Base-by-base conservation (phyloP, 225 moss, liverwort and hornwort genomes). In the Bryoerythrophyllum caledonicum region DNA sequence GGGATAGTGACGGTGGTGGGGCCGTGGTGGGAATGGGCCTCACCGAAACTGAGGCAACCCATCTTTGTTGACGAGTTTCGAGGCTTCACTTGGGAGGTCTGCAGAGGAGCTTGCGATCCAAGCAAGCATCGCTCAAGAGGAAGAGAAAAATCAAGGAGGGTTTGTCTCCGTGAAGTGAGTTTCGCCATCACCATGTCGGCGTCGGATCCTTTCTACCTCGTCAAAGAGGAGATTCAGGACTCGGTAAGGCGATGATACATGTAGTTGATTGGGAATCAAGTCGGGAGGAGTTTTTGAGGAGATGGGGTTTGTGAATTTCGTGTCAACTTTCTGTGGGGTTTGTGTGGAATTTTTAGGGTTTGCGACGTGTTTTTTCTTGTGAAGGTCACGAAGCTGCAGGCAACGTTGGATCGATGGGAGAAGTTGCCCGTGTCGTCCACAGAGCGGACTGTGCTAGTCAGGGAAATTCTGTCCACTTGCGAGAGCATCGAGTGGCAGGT, bases 401-500 rank as follows among this genome's bases (percentile, higher is more conserved):
- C 57, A 24, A 65, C 75, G 13, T 67, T 88, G 63, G 77, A 75
- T 25, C 85, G 87, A 75, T 96, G 94, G 94, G 82, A 84, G 58
- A 85, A 80, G 57, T 40, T 87, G 11, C 79, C 89, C 5, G 66
- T 82, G 51, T 76, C 77, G 58, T 88, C 96, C 21, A 86, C 65
- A 8, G 94, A 96, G 57, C 85, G 89, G 53, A 72, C 53, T 30
- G 74, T 76, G 64, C 80, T 91, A 20, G 78, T 74, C 65, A 89
- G 87, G 75, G 90, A 86, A 46, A 84, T 96, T 25, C 44, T 89
- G 15, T 85, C 86, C 56, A 73, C 75, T 34, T 96, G 90, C 76
- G 92, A 91, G 76, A 96, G 81, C 56, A 82, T 96, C 56, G 90
- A 88, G 75, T 92, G 92, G 91, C 94, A 96, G 92, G 96, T 95